These are phyloP conservation scores for Mimosa bimucronata DNA, from an alignment of 306 rosid genomes.

Conservation along the genomic window DNA sequence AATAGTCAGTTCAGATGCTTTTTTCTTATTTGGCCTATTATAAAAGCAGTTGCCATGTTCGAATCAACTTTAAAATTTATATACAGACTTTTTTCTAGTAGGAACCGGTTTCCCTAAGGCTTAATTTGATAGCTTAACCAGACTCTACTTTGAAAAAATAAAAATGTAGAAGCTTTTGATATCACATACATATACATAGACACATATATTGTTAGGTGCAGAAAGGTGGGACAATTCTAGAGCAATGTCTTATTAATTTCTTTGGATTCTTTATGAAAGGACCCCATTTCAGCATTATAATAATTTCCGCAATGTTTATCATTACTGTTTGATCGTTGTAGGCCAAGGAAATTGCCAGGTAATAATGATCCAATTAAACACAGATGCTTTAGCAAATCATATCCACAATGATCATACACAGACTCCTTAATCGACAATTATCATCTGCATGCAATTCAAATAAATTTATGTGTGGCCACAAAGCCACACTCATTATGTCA, in stretches of 20 bases:
- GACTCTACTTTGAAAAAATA: not conserved
- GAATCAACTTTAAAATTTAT: not conserved
- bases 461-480: not conserved
- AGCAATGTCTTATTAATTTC: not conserved
- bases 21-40: not conserved
- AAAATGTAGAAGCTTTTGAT: not conserved
- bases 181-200: no score
- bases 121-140: not conserved
- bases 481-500: not conserved
- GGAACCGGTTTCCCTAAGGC: no score
- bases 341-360: constrained; percentile 9
- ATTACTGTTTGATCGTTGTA: not conserved
- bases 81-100: not conserved
- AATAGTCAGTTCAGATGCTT: not conserved
- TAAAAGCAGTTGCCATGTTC: not conserved
- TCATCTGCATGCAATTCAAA: constrained; percentile 14
- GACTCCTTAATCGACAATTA: not conserved
- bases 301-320: not conserved
- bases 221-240: not conserved
- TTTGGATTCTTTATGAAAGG: constrained; percentile 9
- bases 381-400: not conserved
- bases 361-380: constrained; percentile 13
- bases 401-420: not conserved
- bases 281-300: not conserved
- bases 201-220: not conserved